These are phyloP conservation scores for Cercospora beticola DNA, from an alignment of 2,329 filamentous ascomycete genomes.

Conservation along the genomic window DNA sequence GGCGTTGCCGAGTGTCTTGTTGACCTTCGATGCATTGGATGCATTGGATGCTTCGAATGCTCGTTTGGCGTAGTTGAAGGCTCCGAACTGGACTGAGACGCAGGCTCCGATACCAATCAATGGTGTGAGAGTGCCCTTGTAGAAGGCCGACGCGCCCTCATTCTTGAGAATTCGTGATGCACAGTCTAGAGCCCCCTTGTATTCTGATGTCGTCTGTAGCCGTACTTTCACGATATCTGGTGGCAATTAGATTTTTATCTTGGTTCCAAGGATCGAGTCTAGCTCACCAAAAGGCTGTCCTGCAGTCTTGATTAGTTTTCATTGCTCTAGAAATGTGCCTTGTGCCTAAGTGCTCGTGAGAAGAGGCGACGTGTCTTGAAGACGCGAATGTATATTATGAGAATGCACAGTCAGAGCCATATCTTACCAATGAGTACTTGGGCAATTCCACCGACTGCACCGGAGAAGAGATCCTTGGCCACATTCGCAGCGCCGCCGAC, in stretches of 20 bases:
- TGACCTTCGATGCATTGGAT: conserved; percentile 55
- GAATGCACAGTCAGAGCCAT: neutral
- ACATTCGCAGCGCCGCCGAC: conserved; percentile 50
- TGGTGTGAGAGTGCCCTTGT: conserved; percentile 95
- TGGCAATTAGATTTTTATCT: conserved; percentile 12
- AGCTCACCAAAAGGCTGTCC: conserved; percentile 65
- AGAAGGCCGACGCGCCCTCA: conserved; percentile 89
- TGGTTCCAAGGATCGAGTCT: conserved; percentile 10
- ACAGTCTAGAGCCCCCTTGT: conserved; percentile 75
- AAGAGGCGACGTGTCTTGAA: neutral
- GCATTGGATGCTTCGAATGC: conserved; percentile 76
- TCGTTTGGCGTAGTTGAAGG: conserved; percentile 88
- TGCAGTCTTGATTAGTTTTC: conserved; percentile 33
- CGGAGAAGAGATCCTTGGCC: conserved; percentile 85
- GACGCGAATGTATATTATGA: neutral
- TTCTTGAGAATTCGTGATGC: conserved; percentile 81
- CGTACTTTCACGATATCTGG: conserved; percentile 95
- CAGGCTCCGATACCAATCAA: conserved; percentile 95
- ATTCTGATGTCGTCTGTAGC: conserved; percentile 82
- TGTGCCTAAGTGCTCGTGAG: neutral
- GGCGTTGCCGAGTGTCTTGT: conserved; percentile 36
- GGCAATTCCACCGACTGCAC: conserved; percentile 86
- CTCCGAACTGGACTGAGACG: conserved; percentile 94
- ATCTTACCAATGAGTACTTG: conserved; percentile 85
- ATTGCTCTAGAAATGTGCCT: neutral